Evolutionary conservation across 164 flowering plant genomes (phyloP).

Genomic region (Vitis rupestris): DNA sequence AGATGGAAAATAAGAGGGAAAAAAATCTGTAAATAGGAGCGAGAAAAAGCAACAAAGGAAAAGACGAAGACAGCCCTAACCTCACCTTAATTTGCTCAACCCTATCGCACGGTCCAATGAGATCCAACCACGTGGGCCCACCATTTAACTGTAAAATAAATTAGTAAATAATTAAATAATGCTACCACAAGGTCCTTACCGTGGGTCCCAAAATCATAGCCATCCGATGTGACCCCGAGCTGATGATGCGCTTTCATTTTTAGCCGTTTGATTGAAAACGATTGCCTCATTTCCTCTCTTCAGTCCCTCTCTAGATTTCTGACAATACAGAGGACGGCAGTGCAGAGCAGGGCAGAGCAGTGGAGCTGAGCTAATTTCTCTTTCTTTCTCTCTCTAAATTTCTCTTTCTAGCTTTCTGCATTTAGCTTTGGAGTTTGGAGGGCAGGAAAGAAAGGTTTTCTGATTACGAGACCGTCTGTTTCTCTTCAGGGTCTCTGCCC

Average conservation of each 20-base stretch:
- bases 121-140: no score
- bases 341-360: no score
- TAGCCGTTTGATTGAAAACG: slow-evolving; percentile 19
- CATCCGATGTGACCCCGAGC: slow-evolving; percentile 2
- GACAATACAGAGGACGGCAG: no score
- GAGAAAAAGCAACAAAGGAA: slow-evolving; percentile 35
- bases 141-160: no score
- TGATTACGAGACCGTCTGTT: slow-evolving; percentile 4
- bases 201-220: not conserved
- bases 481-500: not conserved
- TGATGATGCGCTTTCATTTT: not conserved
- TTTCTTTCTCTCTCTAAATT: not conserved
- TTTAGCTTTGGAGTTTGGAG: slow-evolving; percentile 13
- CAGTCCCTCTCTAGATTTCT: slow-evolving; percentile 1
- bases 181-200: no score
- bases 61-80: no score
- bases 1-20: not conserved
- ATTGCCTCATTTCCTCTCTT: slow-evolving; percentile 4
- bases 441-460: not conserved
- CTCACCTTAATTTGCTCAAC: no score
- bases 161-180: no score
- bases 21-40: slow-evolving; percentile 48
- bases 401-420: not conserved
- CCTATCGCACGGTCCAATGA: no score
- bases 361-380: not conserved